phyloP scores from a whole-genome alignment of 2,329 filamentous ascomycete genomes.

The Neophaeococcomyces mojaviensis region DNA sequence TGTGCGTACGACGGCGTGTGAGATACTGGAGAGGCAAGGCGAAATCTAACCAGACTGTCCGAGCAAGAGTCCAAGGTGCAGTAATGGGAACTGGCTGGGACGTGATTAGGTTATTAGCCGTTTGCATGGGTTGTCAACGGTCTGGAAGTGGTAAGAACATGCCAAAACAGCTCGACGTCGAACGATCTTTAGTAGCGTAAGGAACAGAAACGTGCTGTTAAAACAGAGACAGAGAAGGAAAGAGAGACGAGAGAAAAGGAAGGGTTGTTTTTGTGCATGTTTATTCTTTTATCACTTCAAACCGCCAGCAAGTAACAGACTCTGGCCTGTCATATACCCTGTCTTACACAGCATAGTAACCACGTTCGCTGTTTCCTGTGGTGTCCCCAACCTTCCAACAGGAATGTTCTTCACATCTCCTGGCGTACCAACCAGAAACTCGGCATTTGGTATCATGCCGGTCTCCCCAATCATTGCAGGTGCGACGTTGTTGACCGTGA shows the following conservation, averaged over 20 bases:
- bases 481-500: conserved; percentile 61
- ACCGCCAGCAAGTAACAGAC: conserved; percentile 46
- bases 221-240: neutral
- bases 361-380: conserved; percentile 53
- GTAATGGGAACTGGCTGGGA: too few relatives aligned
- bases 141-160: too few relatives aligned
- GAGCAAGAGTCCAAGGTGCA: too few relatives aligned
- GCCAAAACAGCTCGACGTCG: too few relatives aligned
- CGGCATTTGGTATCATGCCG: conserved; percentile 54
- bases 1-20: too few relatives aligned
- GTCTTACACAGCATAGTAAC: conserved; percentile 55
- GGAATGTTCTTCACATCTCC: conserved; percentile 55
- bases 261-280: neutral
- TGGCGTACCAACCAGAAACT: conserved; percentile 44
- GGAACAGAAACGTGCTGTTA: neutral
- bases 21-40: too few relatives aligned
- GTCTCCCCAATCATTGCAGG: conserved; percentile 62
- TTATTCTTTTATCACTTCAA: conserved; percentile 34
- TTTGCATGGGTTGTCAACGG: too few relatives aligned
- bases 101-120: too few relatives aligned
- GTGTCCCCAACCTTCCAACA: conserved; percentile 49
- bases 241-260: neutral
- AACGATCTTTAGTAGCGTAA: too few relatives aligned
- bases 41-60: too few relatives aligned
- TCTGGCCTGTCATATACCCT: conserved; percentile 55